phyloP scores from a whole-genome alignment of 805 yeast genomes.

The Sugiyamaella chiloensis region DNA sequence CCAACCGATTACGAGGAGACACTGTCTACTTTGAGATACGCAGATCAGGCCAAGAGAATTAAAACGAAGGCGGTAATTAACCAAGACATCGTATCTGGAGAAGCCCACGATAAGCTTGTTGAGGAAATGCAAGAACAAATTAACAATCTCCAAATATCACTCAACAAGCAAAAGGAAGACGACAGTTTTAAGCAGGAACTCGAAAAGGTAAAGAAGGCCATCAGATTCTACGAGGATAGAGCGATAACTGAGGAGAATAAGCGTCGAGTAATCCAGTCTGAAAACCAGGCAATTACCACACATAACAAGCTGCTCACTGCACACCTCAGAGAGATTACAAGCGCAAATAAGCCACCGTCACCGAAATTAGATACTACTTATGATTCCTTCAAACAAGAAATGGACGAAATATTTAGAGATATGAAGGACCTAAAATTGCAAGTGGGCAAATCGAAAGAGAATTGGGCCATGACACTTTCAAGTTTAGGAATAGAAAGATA shows the following conservation, averaged over 20 bases:
- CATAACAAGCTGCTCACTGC: conserved; percentile 31
- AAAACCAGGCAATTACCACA: conserved; percentile 26
- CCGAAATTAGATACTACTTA: too few species aligned
- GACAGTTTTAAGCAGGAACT: conserved; percentile 29
- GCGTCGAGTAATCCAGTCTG: conserved; percentile 30
- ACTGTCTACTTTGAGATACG: conserved; percentile 70
- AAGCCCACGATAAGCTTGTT: conserved; percentile 38
- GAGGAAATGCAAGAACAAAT: conserved; percentile 41
- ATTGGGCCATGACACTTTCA: neutral
- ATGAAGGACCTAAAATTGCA: too few species aligned
- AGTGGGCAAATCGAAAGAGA: too few species aligned
- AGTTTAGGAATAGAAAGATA: neutral
- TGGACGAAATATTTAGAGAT: too few species aligned
- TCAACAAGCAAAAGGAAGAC: conserved; percentile 24
- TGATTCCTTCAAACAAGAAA: too few species aligned
- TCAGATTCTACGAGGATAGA: conserved; percentile 31
- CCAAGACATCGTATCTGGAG: conserved; percentile 39
- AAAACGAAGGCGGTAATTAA: conserved; percentile 57
- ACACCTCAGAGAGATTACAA: conserved; percentile 27
- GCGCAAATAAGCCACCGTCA: too few species aligned
- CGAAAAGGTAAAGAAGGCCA: conserved; percentile 28
- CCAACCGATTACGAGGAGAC: conserved; percentile 80
- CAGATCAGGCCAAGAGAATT: conserved; percentile 70
- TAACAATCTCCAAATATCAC: conserved; percentile 29
- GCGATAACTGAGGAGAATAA: conserved; percentile 32